Conservation (phyloP, 2,329 filamentous ascomycete species). For the Drechslerella coelobrocha region DNA sequence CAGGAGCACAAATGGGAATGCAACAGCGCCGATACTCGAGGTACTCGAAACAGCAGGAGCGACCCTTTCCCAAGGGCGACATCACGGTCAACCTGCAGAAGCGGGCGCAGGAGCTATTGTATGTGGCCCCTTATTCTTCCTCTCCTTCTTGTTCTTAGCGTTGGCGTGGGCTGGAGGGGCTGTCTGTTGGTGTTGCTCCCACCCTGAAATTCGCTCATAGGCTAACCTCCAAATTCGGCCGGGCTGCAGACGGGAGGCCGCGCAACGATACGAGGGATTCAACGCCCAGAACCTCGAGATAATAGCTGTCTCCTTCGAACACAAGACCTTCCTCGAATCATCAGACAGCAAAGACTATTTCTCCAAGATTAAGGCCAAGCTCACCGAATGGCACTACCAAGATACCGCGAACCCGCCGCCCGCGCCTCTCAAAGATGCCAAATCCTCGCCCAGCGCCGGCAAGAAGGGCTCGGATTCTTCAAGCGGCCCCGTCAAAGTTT, state of each 20-base stretch:
- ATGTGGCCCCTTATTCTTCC: conserved; percentile 24
- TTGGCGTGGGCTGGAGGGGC: neutral
- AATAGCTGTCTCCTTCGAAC: conserved; percentile 54
- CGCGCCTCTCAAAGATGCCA: conserved; percentile 40
- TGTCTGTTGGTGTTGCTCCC: conserved; percentile 28
- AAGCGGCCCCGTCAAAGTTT: conserved; percentile 39
- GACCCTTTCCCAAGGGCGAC: conserved; percentile 53
- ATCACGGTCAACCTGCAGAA: conserved; percentile 54
- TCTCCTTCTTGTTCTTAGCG: neutral
- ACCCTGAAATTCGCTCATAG: conserved; percentile 41
- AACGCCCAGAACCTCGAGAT: conserved; percentile 54
- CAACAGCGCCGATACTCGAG: conserved; percentile 46
- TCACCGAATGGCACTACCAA: conserved; percentile 54
- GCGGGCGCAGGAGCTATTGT: conserved; percentile 52
- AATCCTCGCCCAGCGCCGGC: conserved; percentile 30
- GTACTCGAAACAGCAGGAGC: conserved; percentile 49
- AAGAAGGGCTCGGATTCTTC: conserved; percentile 42
- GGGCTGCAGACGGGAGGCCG: conserved; percentile 50
- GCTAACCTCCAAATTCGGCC: conserved; percentile 11
- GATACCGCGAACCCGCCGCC: conserved; percentile 40
- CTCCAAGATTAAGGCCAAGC: conserved; percentile 52
- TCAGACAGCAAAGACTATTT: conserved; percentile 53
- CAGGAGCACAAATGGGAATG: conserved; percentile 19
- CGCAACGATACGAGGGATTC: conserved; percentile 53
- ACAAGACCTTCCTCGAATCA: conserved; percentile 54